phyloP scores from a whole-genome alignment of 106 monocot genomes.

The Hemerocallis citrina region DNA sequence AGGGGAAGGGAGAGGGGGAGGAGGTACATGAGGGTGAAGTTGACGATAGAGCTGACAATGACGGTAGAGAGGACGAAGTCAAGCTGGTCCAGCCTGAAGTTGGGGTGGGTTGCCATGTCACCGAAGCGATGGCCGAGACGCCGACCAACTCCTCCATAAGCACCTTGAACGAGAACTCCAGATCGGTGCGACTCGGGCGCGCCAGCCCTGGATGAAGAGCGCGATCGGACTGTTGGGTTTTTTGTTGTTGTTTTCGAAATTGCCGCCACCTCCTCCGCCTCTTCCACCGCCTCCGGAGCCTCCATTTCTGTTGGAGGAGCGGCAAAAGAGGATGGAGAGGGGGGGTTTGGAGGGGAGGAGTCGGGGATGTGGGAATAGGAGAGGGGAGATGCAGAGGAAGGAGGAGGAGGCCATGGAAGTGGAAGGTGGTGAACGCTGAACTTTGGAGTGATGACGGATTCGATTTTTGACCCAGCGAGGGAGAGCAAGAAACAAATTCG shows the following conservation, averaged over 20 bases:
- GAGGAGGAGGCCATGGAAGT: background rate
- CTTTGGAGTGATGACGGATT: too few species aligned
- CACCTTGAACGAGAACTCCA: conserved; percentile 84
- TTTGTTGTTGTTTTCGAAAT: background rate
- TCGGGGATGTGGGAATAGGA: conserved; percentile 1
- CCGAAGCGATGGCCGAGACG: conserved; percentile 58
- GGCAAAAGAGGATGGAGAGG: too few species aligned
- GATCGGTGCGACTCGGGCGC: conserved; percentile 71
- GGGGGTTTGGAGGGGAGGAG: too few species aligned
- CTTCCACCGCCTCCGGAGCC: conserved; percentile 10
- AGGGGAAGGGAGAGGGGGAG: conserved; percentile 46
- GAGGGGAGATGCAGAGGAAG: conserved; percentile 6
- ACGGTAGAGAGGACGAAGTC: conserved; percentile 88
- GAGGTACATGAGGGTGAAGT: conserved; percentile 83
- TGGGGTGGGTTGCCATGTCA: conserved; percentile 84
- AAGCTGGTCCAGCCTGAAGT: conserved; percentile 82
- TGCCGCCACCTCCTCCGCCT: background rate
- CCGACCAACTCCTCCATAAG: conserved; percentile 84
- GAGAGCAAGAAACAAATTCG: too few species aligned
- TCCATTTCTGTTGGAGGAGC: conserved; percentile 10
- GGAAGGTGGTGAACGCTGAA: background rate
- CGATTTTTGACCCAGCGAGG: too few species aligned
- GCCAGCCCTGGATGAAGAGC: conserved; percentile 58
- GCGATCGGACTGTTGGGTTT: conserved; percentile 11
- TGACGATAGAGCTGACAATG: conserved; percentile 82